Base-by-base conservation (phyloP, 2,329 filamentous ascomycete genomes). In the Graphilbum sp. region DNA sequence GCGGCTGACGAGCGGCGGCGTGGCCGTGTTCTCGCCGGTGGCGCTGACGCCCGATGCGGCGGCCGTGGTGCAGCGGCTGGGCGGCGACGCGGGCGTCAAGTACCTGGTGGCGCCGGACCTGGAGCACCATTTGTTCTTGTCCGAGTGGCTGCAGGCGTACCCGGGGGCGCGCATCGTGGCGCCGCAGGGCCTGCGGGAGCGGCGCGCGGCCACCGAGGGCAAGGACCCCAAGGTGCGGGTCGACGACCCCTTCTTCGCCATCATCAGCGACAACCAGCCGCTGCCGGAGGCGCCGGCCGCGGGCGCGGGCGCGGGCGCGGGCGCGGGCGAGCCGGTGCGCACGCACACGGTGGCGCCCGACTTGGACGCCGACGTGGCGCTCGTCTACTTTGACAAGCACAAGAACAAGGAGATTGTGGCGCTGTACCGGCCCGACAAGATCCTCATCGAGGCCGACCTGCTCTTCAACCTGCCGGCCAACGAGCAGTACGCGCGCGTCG, bases 81-180 rank as follows among this genome's bases (percentile, higher is more conserved):
- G 76, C 44, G 76, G 77, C 36, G 32, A 32, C 25, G 16, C 41
- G 21, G 67, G 74, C 32, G 73, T 95, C 37, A 72, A 69, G 47
- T 96, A 96, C 66, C 77, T 98, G 47, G 66, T 88, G 20, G 88
- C 90, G 1, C 74, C 80, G 1, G 90, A 98, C 56, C 68, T 83
- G 37, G 86, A 98, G 62, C 90, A 98, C 59, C 90, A 98, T 67
- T 84, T 98, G 54, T 92, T 90, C 63, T 56, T 98, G 38, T 79
- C 81, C 0, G 67, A 83, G 35, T 98, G 90, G 88, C 75, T 81
- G 50, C 62, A 70, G 35, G 81, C 74, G 20, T 96, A 74, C 54
- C 87, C 88, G 0, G 56, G 69, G 32, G 87, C 88, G 24, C 76
- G 78, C 49, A 67, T 98, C 35, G 71, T 96, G 49, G 88, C 77